Evolutionary conservation across 2,329 filamentous ascomycete genomes (phyloP), one percentile per base, ranked within the genome.

Genomic region (Gnomoniopsis smithogilvyi): DNA sequence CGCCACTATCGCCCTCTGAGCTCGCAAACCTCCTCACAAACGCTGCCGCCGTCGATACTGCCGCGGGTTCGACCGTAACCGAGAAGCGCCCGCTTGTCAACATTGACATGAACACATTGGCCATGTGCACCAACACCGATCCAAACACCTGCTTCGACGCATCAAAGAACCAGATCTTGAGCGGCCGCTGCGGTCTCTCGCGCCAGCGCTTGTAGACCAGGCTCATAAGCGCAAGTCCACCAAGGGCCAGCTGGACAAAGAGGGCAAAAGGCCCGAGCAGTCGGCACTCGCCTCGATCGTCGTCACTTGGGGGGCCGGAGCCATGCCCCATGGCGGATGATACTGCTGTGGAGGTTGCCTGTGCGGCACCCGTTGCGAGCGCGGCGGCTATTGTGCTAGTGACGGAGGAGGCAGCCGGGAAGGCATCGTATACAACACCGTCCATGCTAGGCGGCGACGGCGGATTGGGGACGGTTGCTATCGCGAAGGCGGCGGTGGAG

Each of bases 91-190:
- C 93, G 56, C 91, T 94, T 1, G 92, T 96, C 66, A 99, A 82
- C 90, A 98, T 92, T 50, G 92, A 96, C 89, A 99, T 96, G 73
- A 96, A 86, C 55, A 99, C 82, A 71, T 99, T 99, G 66, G 93
- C 91, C 48, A 94, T 81, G 75, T 99, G 95, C 36, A 97, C 86
- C 72, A 99, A 81, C 49, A 92, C 88, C 33, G 92, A 96, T 22
- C 95, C 95, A 68, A 98, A 90, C 56, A 99, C 92, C 78, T 99
- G 95, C 79, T 99, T 99, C 34, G 92, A 96, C 24, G 88, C 95
- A 71, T 99, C 95, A 73, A 98, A 99, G 73, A 91, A 93, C 94
- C 95, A 99, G 65, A 99, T 92, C 81, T 96, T 96, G 69, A 98
- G 70, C 1, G 94, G 94, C 57, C 95, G 84, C 72, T 97, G 94